These are phyloP conservation scores for Lentinus brumalis DNA, from an alignment of 768 basidiomycete genomes.

Conservation along the genomic window DNA sequence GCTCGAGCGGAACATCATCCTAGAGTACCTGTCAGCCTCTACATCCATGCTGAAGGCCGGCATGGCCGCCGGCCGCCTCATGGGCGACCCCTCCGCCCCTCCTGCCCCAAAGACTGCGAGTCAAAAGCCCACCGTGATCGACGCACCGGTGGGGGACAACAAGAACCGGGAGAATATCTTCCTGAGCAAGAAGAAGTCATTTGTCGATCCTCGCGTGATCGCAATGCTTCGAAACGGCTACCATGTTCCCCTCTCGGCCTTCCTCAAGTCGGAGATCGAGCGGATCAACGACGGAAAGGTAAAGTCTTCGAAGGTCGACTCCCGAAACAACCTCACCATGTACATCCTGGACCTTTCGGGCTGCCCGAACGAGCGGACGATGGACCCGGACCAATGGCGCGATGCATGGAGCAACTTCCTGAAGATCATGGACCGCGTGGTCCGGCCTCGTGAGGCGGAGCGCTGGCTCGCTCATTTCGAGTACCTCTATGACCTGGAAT, in stretches of 20 bases:
- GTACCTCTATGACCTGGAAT: neutral
- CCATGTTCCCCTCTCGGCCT: conserved; percentile 1
- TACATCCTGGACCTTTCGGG: neutral
- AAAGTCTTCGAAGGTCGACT: neutral
- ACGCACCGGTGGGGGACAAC: too few species aligned
- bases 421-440: neutral
- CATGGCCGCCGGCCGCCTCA: too few species aligned
- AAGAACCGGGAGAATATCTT: too few species aligned
- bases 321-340: neutral
- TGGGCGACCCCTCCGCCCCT: too few species aligned
- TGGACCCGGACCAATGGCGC: neutral
- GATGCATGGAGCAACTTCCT: neutral
- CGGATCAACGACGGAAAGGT: neutral
- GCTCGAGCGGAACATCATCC: too few species aligned
- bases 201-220: neutral
- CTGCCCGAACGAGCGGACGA: neutral
- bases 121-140: too few species aligned
- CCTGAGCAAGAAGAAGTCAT: too few species aligned
- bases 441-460: neutral
- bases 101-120: too few species aligned
- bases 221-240: neutral
- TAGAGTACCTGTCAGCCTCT: too few species aligned
- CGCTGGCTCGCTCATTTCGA: neutral
- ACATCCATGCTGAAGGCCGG: too few species aligned
- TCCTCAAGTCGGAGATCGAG: neutral